Percentiles rank a stretch among this genome's conserved stretches.
Evolutionary conservation across 2,329 filamentous ascomycete species (phyloP).

Genomic region (Graphium sp.): DNA sequence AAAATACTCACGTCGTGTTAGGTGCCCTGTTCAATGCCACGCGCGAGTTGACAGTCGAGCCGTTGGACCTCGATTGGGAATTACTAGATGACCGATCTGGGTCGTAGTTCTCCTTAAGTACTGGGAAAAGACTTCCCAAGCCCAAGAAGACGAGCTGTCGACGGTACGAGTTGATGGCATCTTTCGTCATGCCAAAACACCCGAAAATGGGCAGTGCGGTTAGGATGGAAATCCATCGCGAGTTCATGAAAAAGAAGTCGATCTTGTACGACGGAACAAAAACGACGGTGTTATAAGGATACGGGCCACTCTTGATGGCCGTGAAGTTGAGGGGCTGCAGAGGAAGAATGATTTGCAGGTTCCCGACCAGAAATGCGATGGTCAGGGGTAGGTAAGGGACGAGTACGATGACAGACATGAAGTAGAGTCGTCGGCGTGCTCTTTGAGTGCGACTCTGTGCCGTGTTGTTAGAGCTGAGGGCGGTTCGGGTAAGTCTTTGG

Average conservation of each 20-base stretch:
- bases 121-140: constrained; percentile 24
- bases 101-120: constrained; percentile 20
- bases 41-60: no score
- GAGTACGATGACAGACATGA: constrained; percentile 34
- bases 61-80: no score
- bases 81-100: no score
- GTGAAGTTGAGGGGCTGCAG: constrained; percentile 21
- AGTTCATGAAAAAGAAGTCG: constrained; percentile 21
- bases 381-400: constrained; percentile 32
- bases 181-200: constrained; percentile 39
- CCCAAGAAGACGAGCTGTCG: constrained; percentile 18
- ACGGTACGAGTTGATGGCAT: constrained; percentile 33
- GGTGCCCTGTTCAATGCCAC: no score
- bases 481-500: constrained; percentile 19
- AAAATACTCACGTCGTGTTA: no score
- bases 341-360: constrained; percentile 16
- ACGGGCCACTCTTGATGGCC: constrained; percentile 18
- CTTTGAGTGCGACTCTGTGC: constrained; percentile 25
- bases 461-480: constrained; percentile 20
- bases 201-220: constrained; percentile 28
- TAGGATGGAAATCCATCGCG: constrained; percentile 29
- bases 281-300: constrained; percentile 27
- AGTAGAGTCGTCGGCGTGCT: constrained; percentile 33
- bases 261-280: constrained; percentile 23
- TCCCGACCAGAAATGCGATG: constrained; percentile 20